Evolutionary conservation across 768 basidiomycete genomes (phyloP).

Genomic region (Lenzites betulinus): DNA sequence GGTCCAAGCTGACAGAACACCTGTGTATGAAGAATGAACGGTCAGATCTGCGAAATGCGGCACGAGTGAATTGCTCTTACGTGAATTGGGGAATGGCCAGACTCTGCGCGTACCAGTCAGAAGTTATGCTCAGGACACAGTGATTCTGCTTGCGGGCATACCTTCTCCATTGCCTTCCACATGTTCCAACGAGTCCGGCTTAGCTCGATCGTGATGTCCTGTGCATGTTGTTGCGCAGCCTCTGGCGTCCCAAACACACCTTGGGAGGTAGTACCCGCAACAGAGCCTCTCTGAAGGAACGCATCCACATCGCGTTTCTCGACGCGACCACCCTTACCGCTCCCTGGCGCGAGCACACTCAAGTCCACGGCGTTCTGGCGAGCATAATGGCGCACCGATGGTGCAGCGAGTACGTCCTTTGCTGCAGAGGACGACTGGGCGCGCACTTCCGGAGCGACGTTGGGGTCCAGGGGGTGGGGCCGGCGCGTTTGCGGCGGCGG

Average conservation of each 20-base stretch:
- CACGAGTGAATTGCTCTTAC: slow-evolving; percentile 35
- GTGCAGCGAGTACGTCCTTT: slow-evolving; percentile 61
- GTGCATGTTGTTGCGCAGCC: slow-evolving; percentile 12
- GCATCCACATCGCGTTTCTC: slow-evolving; percentile 75
- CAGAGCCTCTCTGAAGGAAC: slow-evolving; percentile 42
- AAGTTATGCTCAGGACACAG: neutral
- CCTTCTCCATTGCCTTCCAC: slow-evolving; percentile 92
- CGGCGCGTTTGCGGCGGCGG: slow-evolving; percentile 23
- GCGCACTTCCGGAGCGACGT: slow-evolving; percentile 31
- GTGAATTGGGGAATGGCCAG: slow-evolving; percentile 87
- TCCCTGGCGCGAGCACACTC: slow-evolving; percentile 56
- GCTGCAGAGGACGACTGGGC: slow-evolving; percentile 7
- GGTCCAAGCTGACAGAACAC: slow-evolving; percentile 74
- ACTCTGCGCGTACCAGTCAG: slow-evolving; percentile 48
- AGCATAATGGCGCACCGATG: slow-evolving; percentile 79
- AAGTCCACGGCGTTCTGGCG: slow-evolving; percentile 66
- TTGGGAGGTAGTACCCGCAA: slow-evolving; percentile 6
- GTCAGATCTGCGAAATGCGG: neutral
- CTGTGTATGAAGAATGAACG: slow-evolving; percentile 34
- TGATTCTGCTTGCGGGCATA: slow-evolving; percentile 27
- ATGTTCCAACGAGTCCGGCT: slow-evolving; percentile 78
- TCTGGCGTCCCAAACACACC: slow-evolving; percentile 3
- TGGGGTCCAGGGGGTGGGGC: slow-evolving; percentile 69
- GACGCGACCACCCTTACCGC: slow-evolving; percentile 73
- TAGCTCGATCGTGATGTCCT: slow-evolving; percentile 69